Base-by-base conservation (phyloP, 441 rosid genomes). In the Kokia cookei region DNA sequence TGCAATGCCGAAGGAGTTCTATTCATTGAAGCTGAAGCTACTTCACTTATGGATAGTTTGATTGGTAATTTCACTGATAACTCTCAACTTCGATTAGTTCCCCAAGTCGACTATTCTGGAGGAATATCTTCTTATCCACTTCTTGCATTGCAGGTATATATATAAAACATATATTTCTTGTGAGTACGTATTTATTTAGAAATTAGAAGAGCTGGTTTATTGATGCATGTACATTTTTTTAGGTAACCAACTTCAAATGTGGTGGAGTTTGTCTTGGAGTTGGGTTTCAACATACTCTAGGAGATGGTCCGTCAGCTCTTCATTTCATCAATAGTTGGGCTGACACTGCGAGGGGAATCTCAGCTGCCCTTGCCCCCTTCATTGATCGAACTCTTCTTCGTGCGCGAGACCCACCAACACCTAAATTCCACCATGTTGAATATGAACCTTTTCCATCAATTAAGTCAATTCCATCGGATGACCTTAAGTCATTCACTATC, bases 1-100 rank as follows among this genome's bases (percentile, higher is more conserved):
- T 88, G 88, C 59, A 80, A 83, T 12, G 82, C 59, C 0, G 55
- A 78, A 2, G 88, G 92, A 4, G 88, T 67, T 9, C 26, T 79
- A 8, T 83, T 83, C 26, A 4, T 81, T 0, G 86, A 83, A 53
- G 89, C 87, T 15, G 82, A 82, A 54, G 64, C 86, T 0, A 57
- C 55, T 48, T 74, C 37, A 2, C 22, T 63, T 12, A 7, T 85
- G 13, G 48, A 74, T 12, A 82, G 79, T 6, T 64, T 84, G 0
- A 3, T 45, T 43, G 81, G 65, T 35, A 80, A 79, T 24, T 76
- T 83, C 3, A 47, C 64, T 2, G 76, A 73, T 1, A 54, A 73
- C 17, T 0, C 26, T 1, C 45, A 82, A 40, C 43, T 2, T 1
- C 76, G 61, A n/a, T 81, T 86, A 48, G 55, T 83, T 58, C 86